Conservation (phyloP, 202 grass and related monocot species). For the Digitaria exilis region DNA sequence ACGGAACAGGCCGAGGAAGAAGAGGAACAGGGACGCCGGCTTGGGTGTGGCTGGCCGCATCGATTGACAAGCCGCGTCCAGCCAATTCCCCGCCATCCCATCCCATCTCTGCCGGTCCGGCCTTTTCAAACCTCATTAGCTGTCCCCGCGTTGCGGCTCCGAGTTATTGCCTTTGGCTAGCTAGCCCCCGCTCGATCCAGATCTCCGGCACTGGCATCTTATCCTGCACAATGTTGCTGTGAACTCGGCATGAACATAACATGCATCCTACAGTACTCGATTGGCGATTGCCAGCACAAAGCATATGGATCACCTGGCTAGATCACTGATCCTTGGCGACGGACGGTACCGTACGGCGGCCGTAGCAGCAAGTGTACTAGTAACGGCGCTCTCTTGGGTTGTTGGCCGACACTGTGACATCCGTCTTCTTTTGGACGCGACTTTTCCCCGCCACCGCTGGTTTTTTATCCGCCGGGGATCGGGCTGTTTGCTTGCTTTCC, state of each 20-base stretch:
- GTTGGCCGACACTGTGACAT: constrained; percentile 29
- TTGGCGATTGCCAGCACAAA: background rate
- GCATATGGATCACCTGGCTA: background rate
- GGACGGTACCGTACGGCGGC: background rate
- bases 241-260: background rate
- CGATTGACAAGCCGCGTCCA: constrained; percentile 19
- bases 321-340: background rate
- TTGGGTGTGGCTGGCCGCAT: background rate
- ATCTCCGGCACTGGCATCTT: constrained; percentile 44
- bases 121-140: constrained; percentile 25
- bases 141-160: constrained; percentile 20
- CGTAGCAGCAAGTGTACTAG: too few relatives aligned
- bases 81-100: constrained; percentile 37
- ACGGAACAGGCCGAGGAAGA: background rate
- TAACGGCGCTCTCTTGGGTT: background rate
- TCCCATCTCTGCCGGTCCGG: constrained; percentile 21
- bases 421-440: constrained; percentile 10
- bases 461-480: constrained; percentile 29
- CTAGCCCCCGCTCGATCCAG: constrained; percentile 10
- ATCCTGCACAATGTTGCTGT: constrained; percentile 16
- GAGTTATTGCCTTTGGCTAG: constrained; percentile 31
- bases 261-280: background rate
- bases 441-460: background rate
- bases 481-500: too few relatives aligned
- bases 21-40: background rate